phyloP scores from a whole-genome alignment of 2,329 filamentous ascomycete species.

The Ophiocordyceps polyrhachis-furcata region DNA sequence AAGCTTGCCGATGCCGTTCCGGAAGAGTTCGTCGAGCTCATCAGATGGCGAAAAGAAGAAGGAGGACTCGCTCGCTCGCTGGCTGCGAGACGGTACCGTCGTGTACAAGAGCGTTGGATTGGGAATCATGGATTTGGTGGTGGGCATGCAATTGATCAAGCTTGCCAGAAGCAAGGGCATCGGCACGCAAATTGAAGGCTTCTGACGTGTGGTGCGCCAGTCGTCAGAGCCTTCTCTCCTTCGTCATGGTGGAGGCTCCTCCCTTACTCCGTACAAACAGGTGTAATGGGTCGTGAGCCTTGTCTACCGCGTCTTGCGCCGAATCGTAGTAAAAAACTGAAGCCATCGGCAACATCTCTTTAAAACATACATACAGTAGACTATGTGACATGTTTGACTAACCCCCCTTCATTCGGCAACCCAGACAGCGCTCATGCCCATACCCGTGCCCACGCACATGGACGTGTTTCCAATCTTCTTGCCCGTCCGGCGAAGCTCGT shows the following conservation, averaged over 20 bases:
- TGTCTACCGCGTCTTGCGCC: not conserved
- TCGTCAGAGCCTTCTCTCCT: not conserved
- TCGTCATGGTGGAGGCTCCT: not conserved
- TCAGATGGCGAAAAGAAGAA: slow-evolving; percentile 21
- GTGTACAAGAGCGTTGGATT: slow-evolving; percentile 52
- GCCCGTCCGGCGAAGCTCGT: slow-evolving; percentile 68
- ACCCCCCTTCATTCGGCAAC: slow-evolving; percentile 54
- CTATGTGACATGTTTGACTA: not conserved
- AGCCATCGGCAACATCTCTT: not conserved
- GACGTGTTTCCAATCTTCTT: slow-evolving; percentile 80
- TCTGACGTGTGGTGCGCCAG: slow-evolving; percentile 1
- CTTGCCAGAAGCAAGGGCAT: slow-evolving; percentile 35
- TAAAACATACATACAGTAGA: not conserved
- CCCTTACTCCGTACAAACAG: not conserved
- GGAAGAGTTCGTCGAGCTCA: slow-evolving; percentile 11
- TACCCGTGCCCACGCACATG: slow-evolving; percentile 94
- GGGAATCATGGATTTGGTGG: slow-evolving; percentile 46
- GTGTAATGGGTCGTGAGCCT: not conserved
- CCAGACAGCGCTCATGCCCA: slow-evolving; percentile 97
- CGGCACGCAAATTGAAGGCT: slow-evolving; percentile 27
- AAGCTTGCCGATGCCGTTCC: slow-evolving; percentile 14
- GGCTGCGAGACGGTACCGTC: slow-evolving; percentile 44
- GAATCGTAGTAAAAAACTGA: not conserved
- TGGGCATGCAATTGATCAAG: slow-evolving; percentile 37
- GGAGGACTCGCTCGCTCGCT: slow-evolving; percentile 31